Conservation (phyloP, 805 yeast genomes). For the Candida verbasci region DNA sequence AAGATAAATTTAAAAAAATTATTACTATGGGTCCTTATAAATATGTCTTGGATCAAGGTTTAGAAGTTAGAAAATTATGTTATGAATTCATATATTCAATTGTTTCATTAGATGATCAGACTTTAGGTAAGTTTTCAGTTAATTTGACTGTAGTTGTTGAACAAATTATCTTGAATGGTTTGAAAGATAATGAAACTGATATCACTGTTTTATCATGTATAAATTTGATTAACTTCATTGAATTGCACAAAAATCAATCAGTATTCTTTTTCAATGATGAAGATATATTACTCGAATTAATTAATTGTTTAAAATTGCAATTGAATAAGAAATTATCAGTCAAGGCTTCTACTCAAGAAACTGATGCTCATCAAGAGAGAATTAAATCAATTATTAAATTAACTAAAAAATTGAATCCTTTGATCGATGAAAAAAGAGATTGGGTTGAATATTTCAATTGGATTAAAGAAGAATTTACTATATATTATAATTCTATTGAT, state of each 20-base stretch:
- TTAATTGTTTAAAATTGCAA: conserved; percentile 30
- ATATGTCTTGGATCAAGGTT: conserved; percentile 74
- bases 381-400: conserved; percentile 28
- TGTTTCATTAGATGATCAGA: conserved; percentile 22
- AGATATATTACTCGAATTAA: conserved; percentile 23
- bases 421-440: conserved; percentile 3
- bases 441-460: conserved; percentile 7
- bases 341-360: conserved; percentile 64
- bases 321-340: conserved; percentile 49
- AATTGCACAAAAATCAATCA: conserved; percentile 21
- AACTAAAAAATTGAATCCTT: conserved; percentile 16
- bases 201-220: conserved; percentile 50
- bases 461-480: conserved; percentile 4
- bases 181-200: conserved; percentile 60
- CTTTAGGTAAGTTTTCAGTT: conserved; percentile 16
- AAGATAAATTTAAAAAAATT: conserved; percentile 53
- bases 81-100: conserved; percentile 66
- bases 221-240: conserved; percentile 32
- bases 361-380: conserved; percentile 52
- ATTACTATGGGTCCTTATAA: conserved; percentile 87
- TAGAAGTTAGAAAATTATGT: conserved; percentile 66
- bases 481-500: conserved; percentile 9
- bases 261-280: conserved; percentile 11
- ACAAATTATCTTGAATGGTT: conserved; percentile 44
- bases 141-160: conserved; percentile 32